Conservation (phyloP, 2,329 filamentous ascomycete genomes). For the Cercospora brassicicola region DNA sequence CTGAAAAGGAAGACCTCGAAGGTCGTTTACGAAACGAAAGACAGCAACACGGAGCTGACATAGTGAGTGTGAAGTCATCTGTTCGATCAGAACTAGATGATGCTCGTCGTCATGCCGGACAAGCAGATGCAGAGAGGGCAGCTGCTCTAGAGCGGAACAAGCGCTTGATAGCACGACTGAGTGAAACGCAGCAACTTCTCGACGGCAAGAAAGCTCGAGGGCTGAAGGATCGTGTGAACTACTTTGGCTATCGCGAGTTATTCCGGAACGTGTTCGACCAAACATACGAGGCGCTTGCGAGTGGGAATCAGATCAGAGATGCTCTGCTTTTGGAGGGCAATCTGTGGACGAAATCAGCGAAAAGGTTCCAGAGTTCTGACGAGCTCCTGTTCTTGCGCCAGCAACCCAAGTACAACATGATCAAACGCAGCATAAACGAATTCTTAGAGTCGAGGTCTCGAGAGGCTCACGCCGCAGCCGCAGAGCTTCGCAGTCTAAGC, state of each 20-base stretch:
- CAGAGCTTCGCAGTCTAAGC: not conserved
- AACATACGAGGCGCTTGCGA: not conserved
- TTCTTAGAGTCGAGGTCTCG: constrained; percentile 16
- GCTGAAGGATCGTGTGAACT: constrained; percentile 17
- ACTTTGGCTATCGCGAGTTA: constrained; percentile 19
- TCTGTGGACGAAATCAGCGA: constrained; percentile 17
- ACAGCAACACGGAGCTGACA: not conserved
- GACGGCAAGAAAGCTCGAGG: constrained; percentile 7
- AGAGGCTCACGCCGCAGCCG: constrained; percentile 14
- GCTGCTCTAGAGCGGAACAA: not conserved
- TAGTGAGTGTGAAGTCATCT: not conserved
- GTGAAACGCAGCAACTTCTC: constrained; percentile 1
- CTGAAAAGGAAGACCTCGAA: not conserved
- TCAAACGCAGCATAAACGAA: constrained; percentile 17
- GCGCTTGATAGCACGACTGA: not conserved
- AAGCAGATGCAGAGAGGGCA: not conserved
- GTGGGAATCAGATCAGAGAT: not conserved
- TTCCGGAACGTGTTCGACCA: constrained; percentile 10
- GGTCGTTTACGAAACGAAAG: not conserved
- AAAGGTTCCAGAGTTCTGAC: constrained; percentile 8
- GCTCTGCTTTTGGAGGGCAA: constrained; percentile 1
- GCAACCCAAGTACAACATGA: constrained; percentile 11
- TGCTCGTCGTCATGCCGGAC: not conserved
- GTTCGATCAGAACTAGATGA: not conserved
- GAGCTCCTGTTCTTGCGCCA: constrained; percentile 23